These are phyloP conservation scores for Henckelia pumila DNA, from an alignment of 257 asterid genomes.

Conservation along the genomic window DNA sequence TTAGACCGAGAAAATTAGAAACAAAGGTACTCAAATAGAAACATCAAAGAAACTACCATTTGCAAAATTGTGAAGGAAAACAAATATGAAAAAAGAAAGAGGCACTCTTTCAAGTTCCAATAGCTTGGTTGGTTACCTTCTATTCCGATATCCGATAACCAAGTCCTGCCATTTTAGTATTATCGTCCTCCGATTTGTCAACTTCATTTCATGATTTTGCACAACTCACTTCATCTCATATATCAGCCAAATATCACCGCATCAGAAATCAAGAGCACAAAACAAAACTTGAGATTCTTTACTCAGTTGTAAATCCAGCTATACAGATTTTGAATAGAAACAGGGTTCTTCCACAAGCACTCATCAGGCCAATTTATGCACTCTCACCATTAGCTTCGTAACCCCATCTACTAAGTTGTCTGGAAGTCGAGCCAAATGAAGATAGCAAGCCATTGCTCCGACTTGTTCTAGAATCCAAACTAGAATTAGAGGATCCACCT, in stretches of 20 bases:
- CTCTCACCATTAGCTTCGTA: conserved; percentile 35
- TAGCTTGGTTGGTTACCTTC: too few species aligned
- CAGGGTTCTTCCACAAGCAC: neutral
- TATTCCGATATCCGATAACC: too few species aligned
- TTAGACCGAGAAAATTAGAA: too few species aligned
- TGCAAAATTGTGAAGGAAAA: too few species aligned
- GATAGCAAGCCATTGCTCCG: conserved; percentile 41
- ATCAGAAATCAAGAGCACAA: neutral
- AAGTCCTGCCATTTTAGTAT: too few species aligned
- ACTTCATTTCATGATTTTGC: too few species aligned
- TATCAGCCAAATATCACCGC: neutral
- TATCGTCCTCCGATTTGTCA: too few species aligned
- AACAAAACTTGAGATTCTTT: neutral
- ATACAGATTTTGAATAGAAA: neutral
- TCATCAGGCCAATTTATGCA: neutral
- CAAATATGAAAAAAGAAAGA: too few species aligned
- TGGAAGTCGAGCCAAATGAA: conserved; percentile 45
- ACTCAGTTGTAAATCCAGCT: neutral
- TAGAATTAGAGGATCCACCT: conserved; percentile 42
- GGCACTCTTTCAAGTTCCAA: too few species aligned
- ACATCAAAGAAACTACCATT: too few species aligned
- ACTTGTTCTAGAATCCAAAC: conserved; percentile 52
- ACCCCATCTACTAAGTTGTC: conserved; percentile 53
- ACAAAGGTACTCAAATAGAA: too few species aligned
- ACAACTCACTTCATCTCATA: too few species aligned